Evolutionary conservation across 139 green algal species (phyloP), one percentile per base, ranked within the genome.

Genomic region (Micractinium sp.): DNA sequence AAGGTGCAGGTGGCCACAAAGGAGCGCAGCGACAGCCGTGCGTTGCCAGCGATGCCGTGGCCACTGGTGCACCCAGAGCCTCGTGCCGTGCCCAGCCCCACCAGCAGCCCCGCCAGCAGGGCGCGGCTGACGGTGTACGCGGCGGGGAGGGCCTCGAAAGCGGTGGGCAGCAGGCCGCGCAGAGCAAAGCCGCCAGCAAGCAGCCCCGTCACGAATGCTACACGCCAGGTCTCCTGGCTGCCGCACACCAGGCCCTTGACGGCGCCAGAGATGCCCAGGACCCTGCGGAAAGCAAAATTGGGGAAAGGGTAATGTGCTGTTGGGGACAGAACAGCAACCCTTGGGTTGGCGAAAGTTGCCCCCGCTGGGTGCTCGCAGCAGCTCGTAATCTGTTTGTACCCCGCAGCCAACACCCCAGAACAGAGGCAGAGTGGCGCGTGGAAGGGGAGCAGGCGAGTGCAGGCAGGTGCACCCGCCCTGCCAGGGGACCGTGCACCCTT

Each of bases 61-160:
- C 96, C 96, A 25, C 74, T 92, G 41, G 96, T 98, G 93, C 96
- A 98, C 33, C 78, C 86, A 18, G 61, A 85, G 76, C 96, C 96
- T 35, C 97, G 63, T 0, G 91, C 69, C 0, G 94, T 87, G 31
- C 95, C 95, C 19, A 95, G 0, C 2, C 95, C 95, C 7, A 97
- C 95, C 22, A 97, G 92, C 31, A 96, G 82, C 2, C 95, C 95
- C 23, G 85, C 76, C 25, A 83, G 20, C 41, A 47, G 63, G 20
- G 85, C 74, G 27, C 89, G 67, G 20, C 29, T 25, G 18, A 82
- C 25, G 25, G 38, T 81, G 41, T 75, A 82, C 16, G 39, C 63
- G 35, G 69, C 85, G 14, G 89, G 89, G n/a, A 90, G 29, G 25
- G 67, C 15, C 85, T 89, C 89, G 60, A 92, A 90, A 0, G 82